These are phyloP conservation scores for Gypsophila paniculata DNA, from an alignment of 179 eudicot species.

Conservation along the genomic window DNA sequence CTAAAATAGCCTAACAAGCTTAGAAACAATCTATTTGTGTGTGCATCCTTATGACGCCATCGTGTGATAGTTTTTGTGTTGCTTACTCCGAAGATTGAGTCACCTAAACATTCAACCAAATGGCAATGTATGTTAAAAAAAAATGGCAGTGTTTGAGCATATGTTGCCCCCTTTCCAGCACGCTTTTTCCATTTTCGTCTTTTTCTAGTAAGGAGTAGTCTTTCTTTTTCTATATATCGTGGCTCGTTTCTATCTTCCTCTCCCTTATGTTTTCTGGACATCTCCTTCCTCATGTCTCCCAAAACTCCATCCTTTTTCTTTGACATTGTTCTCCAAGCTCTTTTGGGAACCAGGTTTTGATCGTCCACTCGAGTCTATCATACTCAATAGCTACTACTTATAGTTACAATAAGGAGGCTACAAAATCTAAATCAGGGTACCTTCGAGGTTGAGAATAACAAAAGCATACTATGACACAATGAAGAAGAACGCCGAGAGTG, in stretches of 20 bases:
- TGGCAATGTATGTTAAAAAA: background rate
- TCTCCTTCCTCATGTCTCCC: background rate
- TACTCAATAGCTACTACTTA: background rate
- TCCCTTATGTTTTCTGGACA: background rate
- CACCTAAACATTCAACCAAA: background rate
- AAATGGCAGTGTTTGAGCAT: background rate
- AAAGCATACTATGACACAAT: background rate
- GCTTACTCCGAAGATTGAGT: background rate
- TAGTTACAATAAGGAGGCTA: background rate
- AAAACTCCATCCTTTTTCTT: too few relatives aligned
- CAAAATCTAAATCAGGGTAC: background rate
- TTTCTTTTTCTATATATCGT: background rate
- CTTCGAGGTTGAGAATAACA: background rate
- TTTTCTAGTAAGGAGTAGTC: background rate
- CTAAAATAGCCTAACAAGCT: too few relatives aligned
- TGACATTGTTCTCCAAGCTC: background rate
- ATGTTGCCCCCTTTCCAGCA: background rate
- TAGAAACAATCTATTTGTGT: too few relatives aligned
- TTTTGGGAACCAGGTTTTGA: background rate
- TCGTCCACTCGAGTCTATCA: background rate
- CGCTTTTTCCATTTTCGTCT: background rate
- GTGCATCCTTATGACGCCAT: too few relatives aligned
- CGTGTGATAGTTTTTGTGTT: too few relatives aligned
- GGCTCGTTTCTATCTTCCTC: background rate
- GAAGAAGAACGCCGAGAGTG: background rate